These are phyloP conservation scores for Naganishia albida DNA, from an alignment of 1,284 basidiomycete species.

Conservation along the genomic window DNA sequence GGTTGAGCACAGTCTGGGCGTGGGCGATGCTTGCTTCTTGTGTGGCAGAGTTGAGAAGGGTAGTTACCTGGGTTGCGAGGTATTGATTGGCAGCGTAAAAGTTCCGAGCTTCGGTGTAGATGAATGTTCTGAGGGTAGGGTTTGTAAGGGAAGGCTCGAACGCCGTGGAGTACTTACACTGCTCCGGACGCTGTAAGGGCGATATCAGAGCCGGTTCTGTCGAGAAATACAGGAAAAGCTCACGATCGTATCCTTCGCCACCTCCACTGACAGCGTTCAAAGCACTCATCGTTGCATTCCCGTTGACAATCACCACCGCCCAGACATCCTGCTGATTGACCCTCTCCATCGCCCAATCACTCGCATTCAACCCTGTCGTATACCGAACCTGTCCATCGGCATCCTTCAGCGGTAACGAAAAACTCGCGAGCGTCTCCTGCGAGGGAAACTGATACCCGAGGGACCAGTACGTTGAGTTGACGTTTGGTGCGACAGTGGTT, in stretches of 20 bases:
- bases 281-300: constrained; percentile 46
- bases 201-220: background rate
- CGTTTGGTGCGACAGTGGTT: background rate
- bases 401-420: constrained; percentile 13
- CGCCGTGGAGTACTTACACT: constrained; percentile 7
- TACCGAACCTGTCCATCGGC: constrained; percentile 18
- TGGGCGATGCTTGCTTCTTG: constrained; percentile 37
- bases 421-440: background rate
- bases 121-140: constrained; percentile 37
- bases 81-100: constrained; percentile 48
- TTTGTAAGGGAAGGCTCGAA: too few species aligned
- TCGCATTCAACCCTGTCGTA: constrained; percentile 35
- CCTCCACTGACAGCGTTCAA: constrained; percentile 32
- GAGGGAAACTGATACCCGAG: constrained; percentile 29
- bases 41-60: constrained; percentile 38
- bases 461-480: constrained; percentile 21
- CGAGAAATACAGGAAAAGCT: constrained; percentile 18
- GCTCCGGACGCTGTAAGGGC: constrained; percentile 36
- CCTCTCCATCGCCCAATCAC: constrained; percentile 39
- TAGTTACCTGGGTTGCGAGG: constrained; percentile 37
- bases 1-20: constrained; percentile 36
- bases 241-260: constrained; percentile 37
- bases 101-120: constrained; percentile 47
- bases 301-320: constrained; percentile 45
- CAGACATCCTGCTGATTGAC: constrained; percentile 46